Percentiles rank a stretch among this genome's conserved stretches.
phyloP scores from a whole-genome alignment of 2,329 filamentous ascomycete species.

The Cordyceps fumosorosea region DNA sequence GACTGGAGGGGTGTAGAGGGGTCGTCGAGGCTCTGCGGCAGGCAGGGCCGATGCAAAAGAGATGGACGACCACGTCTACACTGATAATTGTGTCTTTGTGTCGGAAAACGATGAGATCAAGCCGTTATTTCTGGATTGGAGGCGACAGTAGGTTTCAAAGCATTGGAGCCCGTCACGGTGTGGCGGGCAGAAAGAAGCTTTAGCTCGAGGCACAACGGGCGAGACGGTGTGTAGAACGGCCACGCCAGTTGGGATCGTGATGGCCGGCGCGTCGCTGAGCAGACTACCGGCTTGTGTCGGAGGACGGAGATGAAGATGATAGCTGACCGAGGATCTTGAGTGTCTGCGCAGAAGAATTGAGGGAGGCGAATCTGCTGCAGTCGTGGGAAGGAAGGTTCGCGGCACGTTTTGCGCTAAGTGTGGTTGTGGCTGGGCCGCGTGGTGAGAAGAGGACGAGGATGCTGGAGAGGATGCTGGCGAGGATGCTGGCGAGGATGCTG shows the following conservation, averaged over 20 bases:
- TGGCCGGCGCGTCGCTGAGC: neutral
- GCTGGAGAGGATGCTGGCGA: too few species aligned
- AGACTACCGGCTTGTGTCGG: neutral
- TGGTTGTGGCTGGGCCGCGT: neutral
- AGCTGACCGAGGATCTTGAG: neutral
- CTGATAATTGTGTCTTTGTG: neutral
- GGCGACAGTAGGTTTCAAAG: neutral
- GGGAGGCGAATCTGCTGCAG: neutral
- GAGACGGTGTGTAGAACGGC: neutral
- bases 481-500: neutral
- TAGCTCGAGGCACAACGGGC: neutral
- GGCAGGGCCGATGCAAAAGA: neutral
- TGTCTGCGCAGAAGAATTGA: constrained; percentile 1
- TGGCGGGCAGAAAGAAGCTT: neutral
- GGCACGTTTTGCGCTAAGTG: neutral
- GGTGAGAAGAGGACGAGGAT: neutral
- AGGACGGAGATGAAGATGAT: neutral
- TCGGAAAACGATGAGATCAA: neutral
- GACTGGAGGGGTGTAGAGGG: neutral
- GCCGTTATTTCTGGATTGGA: neutral
- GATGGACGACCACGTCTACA: neutral
- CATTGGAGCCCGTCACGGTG: neutral
- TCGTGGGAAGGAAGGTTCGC: neutral
- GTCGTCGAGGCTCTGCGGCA: neutral
- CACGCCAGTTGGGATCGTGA: neutral